These are phyloP conservation scores for Microsporum ferrugineum DNA, from an alignment of 2,329 filamentous ascomycete species.

Conservation along the genomic window DNA sequence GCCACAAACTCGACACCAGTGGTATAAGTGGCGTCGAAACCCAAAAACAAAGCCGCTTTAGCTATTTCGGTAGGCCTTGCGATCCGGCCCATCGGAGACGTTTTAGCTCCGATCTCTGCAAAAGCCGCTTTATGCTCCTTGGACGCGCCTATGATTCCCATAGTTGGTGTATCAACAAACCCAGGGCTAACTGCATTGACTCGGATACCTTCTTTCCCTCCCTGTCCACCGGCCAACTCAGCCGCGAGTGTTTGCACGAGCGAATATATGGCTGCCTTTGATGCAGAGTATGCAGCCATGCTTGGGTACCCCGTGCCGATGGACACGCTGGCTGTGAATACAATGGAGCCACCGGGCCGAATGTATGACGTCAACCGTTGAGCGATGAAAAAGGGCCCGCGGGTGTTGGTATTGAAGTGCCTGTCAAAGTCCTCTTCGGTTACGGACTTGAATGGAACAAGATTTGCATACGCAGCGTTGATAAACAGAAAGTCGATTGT, in stretches of 20 bases:
- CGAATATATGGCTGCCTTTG: conserved; percentile 11
- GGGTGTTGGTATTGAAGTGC: conserved; percentile 12
- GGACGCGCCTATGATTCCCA: conserved; percentile 9
- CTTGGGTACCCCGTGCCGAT: conserved; percentile 7
- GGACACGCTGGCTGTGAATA: conserved; percentile 12
- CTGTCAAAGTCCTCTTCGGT: conserved; percentile 9
- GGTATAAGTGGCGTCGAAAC: conserved; percentile 14
- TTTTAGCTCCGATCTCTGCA: conserved; percentile 2
- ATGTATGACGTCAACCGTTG: conserved; percentile 8
- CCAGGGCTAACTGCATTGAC: conserved; percentile 12
- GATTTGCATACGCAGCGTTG: conserved; percentile 8
- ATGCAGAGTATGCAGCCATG: conserved; percentile 13
- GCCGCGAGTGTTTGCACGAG: conserved; percentile 11
- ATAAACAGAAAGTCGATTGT: conserved; percentile 12
- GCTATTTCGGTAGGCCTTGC: conserved; percentile 11
- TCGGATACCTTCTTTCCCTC: conserved; percentile 8
- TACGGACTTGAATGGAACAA: background rate
- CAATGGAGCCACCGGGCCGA: conserved; percentile 9
- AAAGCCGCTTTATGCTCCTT: conserved; percentile 3
- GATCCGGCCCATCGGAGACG: conserved; percentile 9
- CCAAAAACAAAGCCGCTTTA: conserved; percentile 11
- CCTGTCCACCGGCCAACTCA: conserved; percentile 5
- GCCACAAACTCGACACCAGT: conserved; percentile 12
- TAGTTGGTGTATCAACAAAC: conserved; percentile 11
- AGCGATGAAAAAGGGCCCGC: conserved; percentile 10